These are phyloP conservation scores for Triticum dicoccoides DNA, from an alignment of 176 grass and related monocot species.

Conservation along the genomic window DNA sequence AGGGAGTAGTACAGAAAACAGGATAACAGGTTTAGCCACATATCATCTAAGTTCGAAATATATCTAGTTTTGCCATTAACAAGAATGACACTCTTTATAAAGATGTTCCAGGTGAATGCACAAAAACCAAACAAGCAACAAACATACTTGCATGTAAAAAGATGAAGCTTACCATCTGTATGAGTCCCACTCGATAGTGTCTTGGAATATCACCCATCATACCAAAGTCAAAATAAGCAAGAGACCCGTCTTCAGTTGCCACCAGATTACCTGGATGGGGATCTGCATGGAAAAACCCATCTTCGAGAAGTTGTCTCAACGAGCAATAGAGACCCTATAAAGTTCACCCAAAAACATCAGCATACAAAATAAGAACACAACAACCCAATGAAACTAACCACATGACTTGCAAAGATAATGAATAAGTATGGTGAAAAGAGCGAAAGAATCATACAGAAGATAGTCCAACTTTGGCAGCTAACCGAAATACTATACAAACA, in stretches of 20 bases:
- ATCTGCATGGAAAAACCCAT: conserved; percentile 97
- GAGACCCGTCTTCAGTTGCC: conserved; percentile 69
- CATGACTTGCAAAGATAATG: background rate
- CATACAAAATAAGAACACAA: background rate
- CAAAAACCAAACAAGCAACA: background rate
- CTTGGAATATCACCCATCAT: conserved; percentile 99
- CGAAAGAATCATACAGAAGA: background rate
- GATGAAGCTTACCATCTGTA: conserved; percentile 75
- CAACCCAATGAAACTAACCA: background rate
- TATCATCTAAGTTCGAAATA: background rate
- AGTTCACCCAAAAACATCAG: background rate
- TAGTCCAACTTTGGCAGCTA: background rate
- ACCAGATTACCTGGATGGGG: conserved; percentile 99
- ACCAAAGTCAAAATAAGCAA: conserved; percentile 98
- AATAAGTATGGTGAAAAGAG: background rate
- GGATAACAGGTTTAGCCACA: background rate
- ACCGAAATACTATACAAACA: background rate
- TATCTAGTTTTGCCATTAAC: background rate
- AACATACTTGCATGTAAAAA: background rate
- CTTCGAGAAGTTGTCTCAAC: conserved; percentile 88
- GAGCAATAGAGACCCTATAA: conserved; percentile 92
- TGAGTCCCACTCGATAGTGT: conserved; percentile 93
- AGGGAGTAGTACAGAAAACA: background rate
- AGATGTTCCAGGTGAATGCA: background rate
- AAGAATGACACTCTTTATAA: background rate